These are phyloP conservation scores for Tetracladium marchalianum DNA, from an alignment of 495 filamentous ascomycete species.

Conservation along the genomic window DNA sequence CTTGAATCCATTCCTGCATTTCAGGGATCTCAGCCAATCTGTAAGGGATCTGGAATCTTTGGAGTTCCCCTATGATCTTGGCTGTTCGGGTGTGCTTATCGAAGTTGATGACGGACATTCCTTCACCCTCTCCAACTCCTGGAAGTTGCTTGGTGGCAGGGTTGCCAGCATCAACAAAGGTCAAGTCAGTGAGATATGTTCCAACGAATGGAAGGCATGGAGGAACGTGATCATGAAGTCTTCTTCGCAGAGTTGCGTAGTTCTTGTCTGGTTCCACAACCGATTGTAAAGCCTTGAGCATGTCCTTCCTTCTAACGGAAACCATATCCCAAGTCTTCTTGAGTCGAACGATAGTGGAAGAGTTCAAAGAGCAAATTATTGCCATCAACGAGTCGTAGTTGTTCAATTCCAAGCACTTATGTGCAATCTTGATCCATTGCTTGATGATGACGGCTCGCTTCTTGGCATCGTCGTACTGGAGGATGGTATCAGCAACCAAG, in stretches of 20 bases:
- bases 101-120: slow-evolving; percentile 86
- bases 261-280: slow-evolving; percentile 87
- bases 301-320: slow-evolving; percentile 72
- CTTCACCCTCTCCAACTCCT: slow-evolving; percentile 34
- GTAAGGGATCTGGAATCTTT: slow-evolving; percentile 96
- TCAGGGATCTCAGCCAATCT: slow-evolving; percentile 75
- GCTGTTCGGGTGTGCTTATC: slow-evolving; percentile 95
- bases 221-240: slow-evolving; percentile 78
- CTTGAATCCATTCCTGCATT: slow-evolving; percentile 87
- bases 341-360: slow-evolving; percentile 83
- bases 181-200: slow-evolving; percentile 84
- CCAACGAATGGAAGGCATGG: slow-evolving; percentile 96
- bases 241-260: slow-evolving; percentile 79
- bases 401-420: slow-evolving; percentile 75
- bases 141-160: slow-evolving; percentile 60
- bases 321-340: slow-evolving; percentile 91
- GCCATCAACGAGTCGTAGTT: slow-evolving; percentile 98
- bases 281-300: slow-evolving; percentile 63
- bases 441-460: slow-evolving; percentile 87
- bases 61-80: slow-evolving; percentile 88
- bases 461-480: slow-evolving; percentile 78
- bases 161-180: slow-evolving; percentile 89
- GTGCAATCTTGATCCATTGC: slow-evolving; percentile 95
- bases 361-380: slow-evolving; percentile 87
- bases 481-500: slow-evolving; percentile 90